Percentiles rank a stretch among this genome's conserved stretches.
Conservation (phyloP, 306 rosid species). For the Rubus parviflorus region DNA sequence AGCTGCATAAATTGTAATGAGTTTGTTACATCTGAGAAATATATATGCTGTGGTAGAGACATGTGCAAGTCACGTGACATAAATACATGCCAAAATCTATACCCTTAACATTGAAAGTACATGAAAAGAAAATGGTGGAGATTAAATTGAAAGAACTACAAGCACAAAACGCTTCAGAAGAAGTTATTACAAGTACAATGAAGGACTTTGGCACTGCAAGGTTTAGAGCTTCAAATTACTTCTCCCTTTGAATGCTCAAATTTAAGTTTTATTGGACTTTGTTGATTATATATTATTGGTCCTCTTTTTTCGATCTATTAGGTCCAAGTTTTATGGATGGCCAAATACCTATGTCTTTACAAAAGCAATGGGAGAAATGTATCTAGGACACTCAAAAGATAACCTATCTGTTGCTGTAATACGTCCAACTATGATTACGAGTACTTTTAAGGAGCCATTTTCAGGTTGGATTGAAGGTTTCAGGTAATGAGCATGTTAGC, state of each 20-base stretch:
- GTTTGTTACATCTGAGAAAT: too few relatives aligned
- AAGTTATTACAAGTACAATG: constrained; percentile 26
- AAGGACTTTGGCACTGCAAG: constrained; percentile 37
- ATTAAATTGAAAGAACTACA: constrained; percentile 23
- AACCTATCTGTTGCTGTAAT: constrained; percentile 24
- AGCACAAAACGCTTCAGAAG: neutral
- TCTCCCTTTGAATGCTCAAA: too few relatives aligned
- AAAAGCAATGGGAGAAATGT: constrained; percentile 55
- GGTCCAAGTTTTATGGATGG: constrained; percentile 49
- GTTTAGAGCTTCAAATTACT: neutral
- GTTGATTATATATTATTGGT: too few relatives aligned
- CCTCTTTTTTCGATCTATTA: neutral
- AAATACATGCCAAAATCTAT: too few relatives aligned
- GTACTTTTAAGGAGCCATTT: constrained; percentile 43
- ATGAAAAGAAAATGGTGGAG: constrained; percentile 26
- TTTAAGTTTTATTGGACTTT: too few relatives aligned
- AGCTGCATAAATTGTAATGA: too few relatives aligned
- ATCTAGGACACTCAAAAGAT: constrained; percentile 9
- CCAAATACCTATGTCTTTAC: constrained; percentile 42
- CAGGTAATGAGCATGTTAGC: constrained; percentile 18
- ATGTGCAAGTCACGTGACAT: too few relatives aligned
- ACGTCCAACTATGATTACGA: constrained; percentile 25
- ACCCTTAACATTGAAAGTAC: too few relatives aligned
- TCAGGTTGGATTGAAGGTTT: constrained; percentile 50
- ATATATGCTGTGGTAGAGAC: too few relatives aligned